Conservation (phyloP, 345 rosid species). For the Erysimum cheiranthoides region DNA sequence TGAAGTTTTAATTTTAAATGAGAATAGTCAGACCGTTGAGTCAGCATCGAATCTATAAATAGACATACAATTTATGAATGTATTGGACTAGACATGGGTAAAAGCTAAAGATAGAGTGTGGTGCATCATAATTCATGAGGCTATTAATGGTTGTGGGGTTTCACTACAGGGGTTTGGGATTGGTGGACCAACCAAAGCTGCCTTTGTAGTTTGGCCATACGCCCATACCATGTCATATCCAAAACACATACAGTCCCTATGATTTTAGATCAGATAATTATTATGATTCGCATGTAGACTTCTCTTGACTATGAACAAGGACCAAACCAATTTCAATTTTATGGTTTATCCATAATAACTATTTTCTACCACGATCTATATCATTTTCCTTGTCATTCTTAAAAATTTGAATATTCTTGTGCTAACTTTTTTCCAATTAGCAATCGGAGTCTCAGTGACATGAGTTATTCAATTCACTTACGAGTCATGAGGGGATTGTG, state of each 20-base stretch:
- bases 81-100: slow-evolving; percentile 5
- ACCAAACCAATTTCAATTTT: too few species aligned
- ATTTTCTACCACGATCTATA: slow-evolving; percentile 8
- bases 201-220: slow-evolving; percentile 27
- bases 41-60: slow-evolving; percentile 26
- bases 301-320: too few species aligned
- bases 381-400: not conserved
- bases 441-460: slow-evolving; percentile 10
- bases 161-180: slow-evolving; percentile 23
- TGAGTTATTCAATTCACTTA: slow-evolving; percentile 6
- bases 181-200: slow-evolving; percentile 38
- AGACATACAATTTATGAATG: slow-evolving; percentile 40
- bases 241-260: not conserved
- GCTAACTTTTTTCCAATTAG: not conserved
- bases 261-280: too few species aligned
- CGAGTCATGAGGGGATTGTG: slow-evolving; percentile 36
- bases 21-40: not conserved
- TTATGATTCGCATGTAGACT: too few species aligned
- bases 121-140: slow-evolving; percentile 36
- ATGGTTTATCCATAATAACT: not conserved
- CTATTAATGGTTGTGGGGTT: slow-evolving; percentile 35
- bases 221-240: slow-evolving; percentile 28
- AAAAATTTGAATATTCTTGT: not conserved
- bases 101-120: slow-evolving; percentile 27
- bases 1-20: slow-evolving; percentile 8